Percentiles rank a stretch among this genome's conserved stretches.
Evolutionary conservation across 2,329 filamentous ascomycete species (phyloP).

Genomic region (Karstenula rhodostoma): DNA sequence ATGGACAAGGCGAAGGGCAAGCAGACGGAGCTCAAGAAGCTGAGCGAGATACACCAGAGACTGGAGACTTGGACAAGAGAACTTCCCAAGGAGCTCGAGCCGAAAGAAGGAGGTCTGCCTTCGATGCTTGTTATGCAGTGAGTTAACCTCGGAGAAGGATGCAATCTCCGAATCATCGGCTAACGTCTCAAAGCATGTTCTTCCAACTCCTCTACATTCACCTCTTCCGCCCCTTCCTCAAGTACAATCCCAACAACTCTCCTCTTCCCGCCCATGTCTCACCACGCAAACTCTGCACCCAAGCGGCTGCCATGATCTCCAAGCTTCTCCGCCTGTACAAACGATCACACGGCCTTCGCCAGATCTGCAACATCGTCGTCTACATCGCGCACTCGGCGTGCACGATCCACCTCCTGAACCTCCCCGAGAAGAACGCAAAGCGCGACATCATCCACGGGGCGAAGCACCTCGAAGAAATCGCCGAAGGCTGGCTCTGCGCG

Average conservation of each 20-base stretch:
- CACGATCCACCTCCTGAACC: slow-evolving; percentile 90
- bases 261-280: slow-evolving; percentile 88
- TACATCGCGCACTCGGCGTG: slow-evolving; percentile 96
- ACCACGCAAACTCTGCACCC: slow-evolving; percentile 87
- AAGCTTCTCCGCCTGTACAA: slow-evolving; percentile 96
- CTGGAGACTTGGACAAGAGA: slow-evolving; percentile 89
- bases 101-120: slow-evolving; percentile 86
- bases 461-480: slow-evolving; percentile 93
- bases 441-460: slow-evolving; percentile 90
- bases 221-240: slow-evolving; percentile 92
- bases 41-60: slow-evolving; percentile 89
- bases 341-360: slow-evolving; percentile 85
- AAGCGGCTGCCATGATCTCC: slow-evolving; percentile 87
- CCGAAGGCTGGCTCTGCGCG: slow-evolving; percentile 92
- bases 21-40: slow-evolving; percentile 85
- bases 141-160: slow-evolving; percentile 52
- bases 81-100: slow-evolving; percentile 84
- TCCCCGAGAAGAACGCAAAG: slow-evolving; percentile 89
- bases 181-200: slow-evolving; percentile 77
- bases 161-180: slow-evolving; percentile 12
- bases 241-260: slow-evolving; percentile 82
- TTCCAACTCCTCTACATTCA: slow-evolving; percentile 96
- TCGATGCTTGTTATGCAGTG: slow-evolving; percentile 88
- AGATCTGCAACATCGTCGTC: slow-evolving; percentile 95
- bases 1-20: slow-evolving; percentile 72